Percentiles rank a stretch among this genome's conserved stretches.
Evolutionary conservation across 768 basidiomycete genomes (phyloP).

Genomic region (Neoboletus magnificus): DNA sequence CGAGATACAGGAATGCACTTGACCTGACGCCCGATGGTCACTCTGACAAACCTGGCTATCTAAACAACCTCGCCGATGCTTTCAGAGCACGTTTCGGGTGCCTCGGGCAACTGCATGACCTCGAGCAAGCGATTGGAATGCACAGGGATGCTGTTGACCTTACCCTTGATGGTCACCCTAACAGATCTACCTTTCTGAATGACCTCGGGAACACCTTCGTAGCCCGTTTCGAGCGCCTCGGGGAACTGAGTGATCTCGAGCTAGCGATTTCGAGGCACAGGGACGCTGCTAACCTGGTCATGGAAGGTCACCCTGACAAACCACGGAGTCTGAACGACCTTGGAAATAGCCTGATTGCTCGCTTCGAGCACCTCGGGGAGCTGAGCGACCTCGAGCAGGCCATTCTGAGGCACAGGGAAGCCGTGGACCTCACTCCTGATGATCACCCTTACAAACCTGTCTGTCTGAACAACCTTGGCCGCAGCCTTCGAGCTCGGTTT

Average conservation of each 20-base stretch:
- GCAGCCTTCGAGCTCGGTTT: background rate
- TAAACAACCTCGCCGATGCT: background rate
- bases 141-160: background rate
- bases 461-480: background rate
- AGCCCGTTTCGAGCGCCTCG: background rate
- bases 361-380: background rate
- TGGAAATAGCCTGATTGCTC: background rate
- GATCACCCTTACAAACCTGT: background rate
- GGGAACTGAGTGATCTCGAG: background rate
- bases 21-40: background rate
- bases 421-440: background rate
- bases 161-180: background rate
- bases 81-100: background rate
- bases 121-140: background rate
- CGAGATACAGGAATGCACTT: background rate
- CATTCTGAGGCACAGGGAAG: background rate
- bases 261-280: background rate
- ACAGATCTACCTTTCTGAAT: background rate
- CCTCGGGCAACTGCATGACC: background rate
- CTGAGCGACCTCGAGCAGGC: background rate
- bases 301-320: background rate
- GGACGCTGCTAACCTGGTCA: background rate
- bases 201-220: background rate
- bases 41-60: background rate
- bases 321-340: background rate